These are phyloP conservation scores for Glycine tomentella DNA, from an alignment of 306 rosid species.

Conservation along the genomic window DNA sequence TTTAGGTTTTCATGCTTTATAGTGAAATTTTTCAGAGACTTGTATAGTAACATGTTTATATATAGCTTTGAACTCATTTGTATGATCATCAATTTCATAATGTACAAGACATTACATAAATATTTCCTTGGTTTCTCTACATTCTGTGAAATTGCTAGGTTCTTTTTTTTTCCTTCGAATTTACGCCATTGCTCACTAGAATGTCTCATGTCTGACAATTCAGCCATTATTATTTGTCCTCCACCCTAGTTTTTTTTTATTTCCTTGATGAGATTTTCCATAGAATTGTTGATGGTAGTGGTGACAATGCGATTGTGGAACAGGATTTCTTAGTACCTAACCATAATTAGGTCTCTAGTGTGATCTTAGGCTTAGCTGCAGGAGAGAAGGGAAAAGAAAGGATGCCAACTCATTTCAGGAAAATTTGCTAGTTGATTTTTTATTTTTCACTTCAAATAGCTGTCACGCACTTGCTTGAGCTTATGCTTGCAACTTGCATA, in stretches of 20 bases:
- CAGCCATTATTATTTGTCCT: too few species aligned
- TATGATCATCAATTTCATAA: slow-evolving; percentile 38
- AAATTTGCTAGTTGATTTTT: background rate
- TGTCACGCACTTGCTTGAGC: background rate
- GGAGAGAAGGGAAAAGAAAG: background rate
- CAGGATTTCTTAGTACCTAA: background rate
- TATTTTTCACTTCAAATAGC: background rate
- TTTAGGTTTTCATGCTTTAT: slow-evolving; percentile 39
- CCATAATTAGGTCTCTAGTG: slow-evolving; percentile 16
- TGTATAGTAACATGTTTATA: slow-evolving; percentile 44
- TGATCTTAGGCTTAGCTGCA: background rate
- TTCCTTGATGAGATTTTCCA: background rate
- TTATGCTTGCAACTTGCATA: slow-evolving; percentile 20
- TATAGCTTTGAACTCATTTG: slow-evolving; percentile 32
- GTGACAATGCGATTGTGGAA: background rate
- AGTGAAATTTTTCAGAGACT: slow-evolving; percentile 16
- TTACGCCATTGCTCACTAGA: background rate
- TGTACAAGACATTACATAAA: slow-evolving; percentile 26
- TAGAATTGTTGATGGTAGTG: background rate
- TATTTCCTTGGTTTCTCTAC: slow-evolving; percentile 15
- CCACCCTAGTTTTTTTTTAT: background rate
- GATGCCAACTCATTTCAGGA: background rate
- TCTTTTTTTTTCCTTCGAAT: background rate
- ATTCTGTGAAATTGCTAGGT: slow-evolving; percentile 10
- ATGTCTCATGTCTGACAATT: background rate